These are phyloP conservation scores for Ascochyta clinopodiicola DNA, from an alignment of 2,329 filamentous ascomycete genomes.

Conservation along the genomic window DNA sequence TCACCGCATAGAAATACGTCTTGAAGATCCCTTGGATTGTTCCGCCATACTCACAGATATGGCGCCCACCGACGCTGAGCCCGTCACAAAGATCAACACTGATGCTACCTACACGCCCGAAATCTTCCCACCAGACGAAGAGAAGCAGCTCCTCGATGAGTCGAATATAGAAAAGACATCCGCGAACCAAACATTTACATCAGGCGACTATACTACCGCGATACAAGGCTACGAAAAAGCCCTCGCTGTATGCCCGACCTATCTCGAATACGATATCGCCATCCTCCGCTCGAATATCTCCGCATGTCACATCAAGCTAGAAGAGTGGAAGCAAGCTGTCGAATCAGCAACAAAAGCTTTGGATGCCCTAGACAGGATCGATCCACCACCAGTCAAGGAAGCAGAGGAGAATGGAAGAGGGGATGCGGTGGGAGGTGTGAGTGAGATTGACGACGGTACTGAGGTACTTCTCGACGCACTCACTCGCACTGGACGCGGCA, in stretches of 20 bases:
- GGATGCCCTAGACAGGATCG: conserved; percentile 71
- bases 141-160: conserved; percentile 66
- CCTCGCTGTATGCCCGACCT: conserved; percentile 77
- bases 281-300: conserved; percentile 89
- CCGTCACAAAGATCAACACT: conserved; percentile 5
- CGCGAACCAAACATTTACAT: conserved; percentile 81
- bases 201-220: conserved; percentile 75
- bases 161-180: conserved; percentile 75
- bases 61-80: conserved; percentile 7
- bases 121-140: conserved; percentile 44
- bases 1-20: not conserved
- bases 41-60: conserved; percentile 4
- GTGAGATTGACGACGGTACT: conserved; percentile 62
- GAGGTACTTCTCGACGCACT: conserved; percentile 44
- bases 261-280: conserved; percentile 86
- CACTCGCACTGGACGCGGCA: conserved; percentile 32
- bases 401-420: conserved; percentile 56
- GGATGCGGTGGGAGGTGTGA: conserved; percentile 57
- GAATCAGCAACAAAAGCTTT: conserved; percentile 75
- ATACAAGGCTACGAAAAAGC: conserved; percentile 85
- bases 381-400: conserved; percentile 47
- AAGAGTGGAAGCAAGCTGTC: conserved; percentile 84
- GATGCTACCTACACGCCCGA: conserved; percentile 23
- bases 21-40: not conserved
- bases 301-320: conserved; percentile 83